Conservation (phyloP, 2,329 filamentous ascomycete genomes). For the Lecanosticta acicola region DNA sequence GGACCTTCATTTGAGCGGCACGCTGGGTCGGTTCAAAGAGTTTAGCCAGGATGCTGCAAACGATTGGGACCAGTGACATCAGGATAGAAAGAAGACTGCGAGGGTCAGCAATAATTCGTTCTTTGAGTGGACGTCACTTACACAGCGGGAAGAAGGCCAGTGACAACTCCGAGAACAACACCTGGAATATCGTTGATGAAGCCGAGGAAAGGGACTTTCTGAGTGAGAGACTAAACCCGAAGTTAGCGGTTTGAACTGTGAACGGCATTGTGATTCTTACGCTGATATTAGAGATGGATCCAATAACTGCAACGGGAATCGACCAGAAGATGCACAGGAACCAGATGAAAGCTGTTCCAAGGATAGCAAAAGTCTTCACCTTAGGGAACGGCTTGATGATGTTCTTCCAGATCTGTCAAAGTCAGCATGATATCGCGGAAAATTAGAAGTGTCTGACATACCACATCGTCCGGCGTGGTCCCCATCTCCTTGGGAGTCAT, state of each 20-base stretch:
- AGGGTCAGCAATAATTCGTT: background rate
- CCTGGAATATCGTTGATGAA: conserved; percentile 41
- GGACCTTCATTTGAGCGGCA: conserved; percentile 36
- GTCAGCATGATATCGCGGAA: too few relatives aligned
- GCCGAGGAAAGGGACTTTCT: conserved; percentile 34
- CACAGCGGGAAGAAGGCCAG: conserved; percentile 39
- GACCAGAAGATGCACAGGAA: conserved; percentile 44
- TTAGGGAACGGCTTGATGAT: conserved; percentile 35
- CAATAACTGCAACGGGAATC: conserved; percentile 42
- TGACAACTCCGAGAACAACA: conserved; percentile 41
- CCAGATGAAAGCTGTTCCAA: conserved; percentile 37
- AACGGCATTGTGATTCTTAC: too few relatives aligned
- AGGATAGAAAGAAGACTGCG: conserved; percentile 39
- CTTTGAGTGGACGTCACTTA: background rate
- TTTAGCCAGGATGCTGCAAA: conserved; percentile 30
- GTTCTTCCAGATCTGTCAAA: conserved; percentile 37
- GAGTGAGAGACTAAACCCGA: conserved; percentile 27
- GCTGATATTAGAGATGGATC: conserved; percentile 41
- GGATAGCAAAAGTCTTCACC: conserved; percentile 25
- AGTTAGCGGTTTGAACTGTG: too few relatives aligned
- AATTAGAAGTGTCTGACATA: background rate
- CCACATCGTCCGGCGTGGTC: conserved; percentile 35
- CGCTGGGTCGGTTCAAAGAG: conserved; percentile 33
- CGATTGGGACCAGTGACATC: conserved; percentile 42
- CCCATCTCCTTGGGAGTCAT: conserved; percentile 38